Conservation (phyloP, 176 grass and related monocot genomes). For the Oryza brachyantha region DNA sequence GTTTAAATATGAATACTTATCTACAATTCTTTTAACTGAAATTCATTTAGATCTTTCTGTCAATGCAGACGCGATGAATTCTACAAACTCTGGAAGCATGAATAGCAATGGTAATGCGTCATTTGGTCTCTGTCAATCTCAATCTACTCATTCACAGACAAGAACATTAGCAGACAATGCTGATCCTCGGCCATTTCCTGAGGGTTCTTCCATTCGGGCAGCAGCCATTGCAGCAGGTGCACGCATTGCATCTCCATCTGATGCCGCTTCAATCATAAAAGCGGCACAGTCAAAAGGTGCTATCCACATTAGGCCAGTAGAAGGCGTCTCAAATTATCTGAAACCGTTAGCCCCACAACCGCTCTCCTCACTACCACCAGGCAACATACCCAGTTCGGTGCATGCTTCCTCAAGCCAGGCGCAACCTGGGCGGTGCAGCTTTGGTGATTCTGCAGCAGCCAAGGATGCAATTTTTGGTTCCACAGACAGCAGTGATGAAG, state of each 20-base stretch:
- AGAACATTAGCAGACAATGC: neutral
- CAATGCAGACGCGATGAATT: conserved; percentile 40
- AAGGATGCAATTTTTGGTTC: conserved; percentile 55
- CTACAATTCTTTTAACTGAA: neutral
- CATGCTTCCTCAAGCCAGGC: conserved; percentile 22
- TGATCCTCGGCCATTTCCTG: conserved; percentile 15
- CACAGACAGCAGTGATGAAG: conserved; percentile 34
- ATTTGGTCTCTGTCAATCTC: conserved; percentile 23
- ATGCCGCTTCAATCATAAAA: conserved; percentile 63
- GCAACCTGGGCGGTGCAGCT: conserved; percentile 2
- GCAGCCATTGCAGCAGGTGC: conserved; percentile 57
- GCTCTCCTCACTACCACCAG: neutral
- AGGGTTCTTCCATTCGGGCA: conserved; percentile 51
- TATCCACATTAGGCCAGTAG: conserved; percentile 46
- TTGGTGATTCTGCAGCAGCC: conserved; percentile 32
- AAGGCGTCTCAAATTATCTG: conserved; percentile 39
- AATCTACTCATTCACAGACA: conserved; percentile 27
- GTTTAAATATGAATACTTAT: neutral
- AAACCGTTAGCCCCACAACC: conserved; percentile 46
- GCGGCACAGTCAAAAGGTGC: conserved; percentile 48
- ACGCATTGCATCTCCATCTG: conserved; percentile 49
- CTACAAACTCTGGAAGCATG: conserved; percentile 2
- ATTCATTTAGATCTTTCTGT: conserved; percentile 8
- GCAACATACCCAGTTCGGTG: neutral
- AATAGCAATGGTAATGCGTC: conserved; percentile 37